Base-by-base conservation (phyloP, 768 basidiomycete genomes). In the Filobasidium wieringae region DNA sequence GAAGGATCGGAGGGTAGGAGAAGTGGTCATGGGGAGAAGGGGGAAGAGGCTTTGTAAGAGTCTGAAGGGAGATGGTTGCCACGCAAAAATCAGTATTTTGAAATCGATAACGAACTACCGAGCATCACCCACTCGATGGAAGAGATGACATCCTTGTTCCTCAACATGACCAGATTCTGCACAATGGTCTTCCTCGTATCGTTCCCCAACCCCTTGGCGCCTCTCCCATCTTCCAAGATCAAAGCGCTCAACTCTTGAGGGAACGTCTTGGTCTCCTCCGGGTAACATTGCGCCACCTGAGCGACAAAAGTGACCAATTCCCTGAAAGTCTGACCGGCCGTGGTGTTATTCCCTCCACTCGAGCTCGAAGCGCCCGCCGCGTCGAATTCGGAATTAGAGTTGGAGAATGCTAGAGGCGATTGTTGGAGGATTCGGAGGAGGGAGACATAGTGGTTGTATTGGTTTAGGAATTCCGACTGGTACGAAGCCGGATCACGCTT, bases 271-370 rank as follows among this genome's bases (percentile, higher is more conserved):
- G 92, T 95, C 67, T 93, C 87, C 51, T 82, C 81, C 8, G 91
- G 93, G 75, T 96, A 99, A 74, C 91, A 93, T 66, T 84, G 84
- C 17, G 89, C 82, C n/a, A 91, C 87, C 77, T 96, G 90, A 6
- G 88, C 82, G 65, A 99, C 85, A 74, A 99, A 99, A 0, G 85
- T 77, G 33, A 96, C 82, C 32, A 97, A 81, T 66, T 96, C 90
- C 58, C 84, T 77, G 66, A 92, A 92, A 63, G 87, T 82, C 32
- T 84, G 78, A 26, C 66, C 64, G 0, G 86, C 85, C 17, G 63
- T 64, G 59, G 65, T 55, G 19, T 53, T 53, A 22, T 62, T 59
- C 12, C 36, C 56, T 5, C 56, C 56, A 17, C 36, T 37, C 9
- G 57, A 41, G 22, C 51, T 40, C 0, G 61, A 59, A 17, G 62